Conservation (phyloP, 768 basidiomycete species). For the Hygrophoropsis aurantiaca region DNA sequence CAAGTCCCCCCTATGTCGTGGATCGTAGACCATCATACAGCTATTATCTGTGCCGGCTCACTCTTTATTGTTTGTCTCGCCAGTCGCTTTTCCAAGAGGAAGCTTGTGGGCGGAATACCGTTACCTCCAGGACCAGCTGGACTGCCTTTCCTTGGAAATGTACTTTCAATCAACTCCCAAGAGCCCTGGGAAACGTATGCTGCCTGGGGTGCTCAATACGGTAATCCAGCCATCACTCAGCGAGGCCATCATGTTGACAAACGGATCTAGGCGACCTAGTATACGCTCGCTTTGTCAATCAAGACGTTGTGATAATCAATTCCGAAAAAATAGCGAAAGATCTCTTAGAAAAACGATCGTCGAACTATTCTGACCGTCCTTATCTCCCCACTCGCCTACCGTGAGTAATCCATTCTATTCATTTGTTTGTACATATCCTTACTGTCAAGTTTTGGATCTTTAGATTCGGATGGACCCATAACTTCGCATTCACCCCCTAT, state of each 20-base stretch:
- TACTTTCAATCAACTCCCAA: not conserved
- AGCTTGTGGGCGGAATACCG: not conserved
- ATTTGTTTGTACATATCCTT: not conserved
- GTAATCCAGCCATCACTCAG: not conserved
- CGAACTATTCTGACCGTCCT: constrained; percentile 34
- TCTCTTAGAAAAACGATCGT: constrained; percentile 26
- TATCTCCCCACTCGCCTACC: not conserved
- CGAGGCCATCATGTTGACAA: no score
- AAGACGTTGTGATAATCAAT: constrained; percentile 27
- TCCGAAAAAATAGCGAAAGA: constrained; percentile 24
- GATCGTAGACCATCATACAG: not conserved
- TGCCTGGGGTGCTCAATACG: constrained; percentile 1
- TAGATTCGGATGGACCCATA: not conserved
- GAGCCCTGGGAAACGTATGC: constrained; percentile 4
- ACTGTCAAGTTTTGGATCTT: not conserved
- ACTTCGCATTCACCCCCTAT: not conserved
- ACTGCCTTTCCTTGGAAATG: constrained; percentile 3
- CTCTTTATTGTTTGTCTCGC: not conserved
- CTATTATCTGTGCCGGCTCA: not conserved
- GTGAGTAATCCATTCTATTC: not conserved
- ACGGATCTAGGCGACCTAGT: constrained; percentile 17
- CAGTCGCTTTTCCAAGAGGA: not conserved
- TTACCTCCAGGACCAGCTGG: constrained; percentile 2
- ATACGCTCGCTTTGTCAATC: constrained; percentile 18
- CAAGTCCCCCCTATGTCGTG: not conserved